Percentiles rank a stretch among this genome's conserved stretches.
These are phyloP conservation scores for Rhazya stricta DNA, from an alignment of 257 asterid species.

Conservation along the genomic window DNA sequence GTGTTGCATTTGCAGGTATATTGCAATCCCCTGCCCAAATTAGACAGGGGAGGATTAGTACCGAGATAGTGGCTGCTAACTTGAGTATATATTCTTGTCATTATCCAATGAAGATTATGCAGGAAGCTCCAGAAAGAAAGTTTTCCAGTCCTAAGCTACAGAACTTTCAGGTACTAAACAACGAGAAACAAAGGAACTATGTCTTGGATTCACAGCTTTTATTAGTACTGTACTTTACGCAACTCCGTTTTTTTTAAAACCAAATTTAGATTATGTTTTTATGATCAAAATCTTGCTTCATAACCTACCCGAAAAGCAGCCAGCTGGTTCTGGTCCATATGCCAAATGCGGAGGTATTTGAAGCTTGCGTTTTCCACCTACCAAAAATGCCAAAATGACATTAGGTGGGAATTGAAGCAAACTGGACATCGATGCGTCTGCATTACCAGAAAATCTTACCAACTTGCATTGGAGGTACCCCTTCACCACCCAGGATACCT, in stretches of 20 bases:
- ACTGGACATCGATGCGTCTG: not conserved
- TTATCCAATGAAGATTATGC: not conserved
- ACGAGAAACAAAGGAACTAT: not conserved
- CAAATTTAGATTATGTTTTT: not conserved
- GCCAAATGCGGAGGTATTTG: constrained; percentile 80
- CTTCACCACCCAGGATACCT: constrained; percentile 91
- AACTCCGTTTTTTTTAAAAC: not conserved
- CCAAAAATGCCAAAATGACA: constrained; percentile 7
- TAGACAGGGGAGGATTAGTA: not conserved
- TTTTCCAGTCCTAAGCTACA: not conserved
- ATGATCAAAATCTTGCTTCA: not conserved
- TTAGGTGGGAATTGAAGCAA: not conserved
- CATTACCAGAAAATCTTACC: constrained; percentile 39
- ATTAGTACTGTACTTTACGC: not conserved
- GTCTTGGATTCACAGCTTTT: not conserved
- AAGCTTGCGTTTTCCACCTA: constrained; percentile 89
- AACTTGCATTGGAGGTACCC: constrained; percentile 84
- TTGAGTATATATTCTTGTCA: not conserved
- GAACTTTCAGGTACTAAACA: not conserved
- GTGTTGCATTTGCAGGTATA: constrained; percentile 85
- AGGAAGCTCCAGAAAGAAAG: not conserved
- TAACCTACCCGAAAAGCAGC: constrained; percentile 76
- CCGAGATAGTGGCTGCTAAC: not conserved
- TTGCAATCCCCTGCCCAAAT: constrained; percentile 72
- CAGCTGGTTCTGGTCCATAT: constrained; percentile 91